Conservation (phyloP, 345 rosid genomes). For the Abelmoschus esculentus region DNA sequence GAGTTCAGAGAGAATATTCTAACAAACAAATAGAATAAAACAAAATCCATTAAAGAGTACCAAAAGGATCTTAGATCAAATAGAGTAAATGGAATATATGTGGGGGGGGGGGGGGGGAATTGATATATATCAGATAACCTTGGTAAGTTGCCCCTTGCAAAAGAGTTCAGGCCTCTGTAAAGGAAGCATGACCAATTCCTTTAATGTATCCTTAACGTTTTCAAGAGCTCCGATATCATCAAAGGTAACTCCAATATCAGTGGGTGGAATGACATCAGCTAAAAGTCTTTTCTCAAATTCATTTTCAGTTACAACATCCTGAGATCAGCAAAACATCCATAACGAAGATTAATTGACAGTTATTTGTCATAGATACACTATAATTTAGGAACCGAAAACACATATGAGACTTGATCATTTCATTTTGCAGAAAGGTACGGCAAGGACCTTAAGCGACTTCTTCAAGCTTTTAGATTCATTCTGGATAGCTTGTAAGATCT, state of each 20-base stretch:
- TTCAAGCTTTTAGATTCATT: conserved; percentile 72
- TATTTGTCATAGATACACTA: not conserved
- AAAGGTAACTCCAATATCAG: conserved; percentile 81
- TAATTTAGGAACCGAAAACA: not conserved
- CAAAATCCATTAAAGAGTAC: not conserved
- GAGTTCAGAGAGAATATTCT: conserved; percentile 5
- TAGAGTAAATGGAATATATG: not conserved
- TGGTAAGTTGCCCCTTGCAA: conserved; percentile 79
- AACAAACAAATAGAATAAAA: not conserved
- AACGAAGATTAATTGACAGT: not conserved
- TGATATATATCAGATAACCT: conserved; percentile 31
- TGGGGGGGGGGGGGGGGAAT: not conserved
- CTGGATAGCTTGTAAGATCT: conserved; percentile 53
- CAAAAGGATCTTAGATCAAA: conserved; percentile 3
- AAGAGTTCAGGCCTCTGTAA: conserved; percentile 82
- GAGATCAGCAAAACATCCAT: conserved; percentile 19
- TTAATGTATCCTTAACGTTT: conserved; percentile 80
- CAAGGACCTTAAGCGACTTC: conserved; percentile 75
- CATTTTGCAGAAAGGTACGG: not conserved
- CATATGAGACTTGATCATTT: not conserved
- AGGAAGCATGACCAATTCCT: conserved; percentile 92
- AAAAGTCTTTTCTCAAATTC: conserved; percentile 78
- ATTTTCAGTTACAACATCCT: conserved; percentile 83
- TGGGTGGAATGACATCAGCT: conserved; percentile 76
- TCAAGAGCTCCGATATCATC: conserved; percentile 93